Percentiles rank a stretch among this genome's conserved stretches.
phyloP scores from a whole-genome alignment of 1,284 basidiomycete species.

The Fomitopsis betulina region DNA sequence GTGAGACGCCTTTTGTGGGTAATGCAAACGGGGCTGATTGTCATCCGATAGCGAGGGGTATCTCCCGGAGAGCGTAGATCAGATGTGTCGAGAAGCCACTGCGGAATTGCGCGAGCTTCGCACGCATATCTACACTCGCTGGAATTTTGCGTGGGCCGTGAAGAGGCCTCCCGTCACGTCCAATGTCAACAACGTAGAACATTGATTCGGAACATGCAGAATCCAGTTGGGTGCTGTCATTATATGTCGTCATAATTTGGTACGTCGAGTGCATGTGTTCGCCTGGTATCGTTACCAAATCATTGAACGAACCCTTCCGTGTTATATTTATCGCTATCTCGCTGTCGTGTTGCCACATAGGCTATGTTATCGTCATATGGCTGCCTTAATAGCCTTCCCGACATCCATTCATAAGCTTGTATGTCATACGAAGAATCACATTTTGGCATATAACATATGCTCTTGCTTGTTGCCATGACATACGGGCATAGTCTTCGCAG shows the following conservation, averaged over 20 bases:
- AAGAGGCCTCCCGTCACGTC: conserved; percentile 14
- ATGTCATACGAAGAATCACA: too few species aligned
- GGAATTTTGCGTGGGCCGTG: conserved; percentile 33
- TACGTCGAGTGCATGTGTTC: not conserved
- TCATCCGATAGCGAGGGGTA: conserved; percentile 25
- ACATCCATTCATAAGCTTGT: too few species aligned
- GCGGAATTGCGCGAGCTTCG: conserved; percentile 26
- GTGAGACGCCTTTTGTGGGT: conserved; percentile 11
- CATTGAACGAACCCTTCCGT: not conserved
- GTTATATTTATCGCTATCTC: not conserved
- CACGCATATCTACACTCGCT: conserved; percentile 27
- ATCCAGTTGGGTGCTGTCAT: not conserved
- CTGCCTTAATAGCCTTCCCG: too few species aligned
- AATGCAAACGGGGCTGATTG: not conserved
- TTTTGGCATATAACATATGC: too few species aligned
- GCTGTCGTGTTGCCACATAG: not conserved
- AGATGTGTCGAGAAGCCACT: conserved; percentile 26
- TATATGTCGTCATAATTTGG: not conserved
- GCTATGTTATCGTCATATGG: not conserved
- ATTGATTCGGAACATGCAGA: not conserved
- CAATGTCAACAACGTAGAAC: not conserved
- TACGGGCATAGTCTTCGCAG: too few species aligned
- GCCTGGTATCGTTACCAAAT: not conserved
- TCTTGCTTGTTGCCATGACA: too few species aligned
- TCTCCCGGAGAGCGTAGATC: conserved; percentile 27